These are phyloP conservation scores for Calonectria crousiana DNA, from an alignment of 2,329 filamentous ascomycete species.

Conservation along the genomic window DNA sequence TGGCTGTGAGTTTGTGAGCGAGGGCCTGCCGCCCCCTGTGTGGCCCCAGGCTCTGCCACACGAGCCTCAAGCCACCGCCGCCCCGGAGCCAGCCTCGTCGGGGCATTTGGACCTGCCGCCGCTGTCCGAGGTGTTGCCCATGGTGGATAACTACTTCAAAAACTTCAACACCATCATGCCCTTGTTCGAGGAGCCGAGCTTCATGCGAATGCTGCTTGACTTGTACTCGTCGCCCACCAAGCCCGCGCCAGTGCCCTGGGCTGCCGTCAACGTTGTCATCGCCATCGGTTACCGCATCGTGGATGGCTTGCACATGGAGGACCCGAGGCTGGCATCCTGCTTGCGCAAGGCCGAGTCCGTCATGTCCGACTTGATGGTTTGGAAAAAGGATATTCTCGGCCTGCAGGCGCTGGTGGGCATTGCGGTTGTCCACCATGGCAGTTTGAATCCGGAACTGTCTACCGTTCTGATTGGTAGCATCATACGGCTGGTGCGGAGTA, in stretches of 20 bases:
- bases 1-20: neutral
- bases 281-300: slow-evolving; percentile 46
- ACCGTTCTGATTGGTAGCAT: slow-evolving; percentile 49
- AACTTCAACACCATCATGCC: slow-evolving; percentile 43
- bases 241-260: slow-evolving; percentile 43
- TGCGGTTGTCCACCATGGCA: slow-evolving; percentile 48
- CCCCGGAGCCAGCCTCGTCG: neutral
- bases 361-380: slow-evolving; percentile 48
- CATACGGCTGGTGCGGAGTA: slow-evolving; percentile 47
- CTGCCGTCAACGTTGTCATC: slow-evolving; percentile 51
- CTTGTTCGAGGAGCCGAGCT: slow-evolving; percentile 49
- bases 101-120: slow-evolving; percentile 27
- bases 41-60: neutral
- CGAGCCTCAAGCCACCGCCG: neutral
- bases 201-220: slow-evolving; percentile 50
- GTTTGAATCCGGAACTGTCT: slow-evolving; percentile 46
- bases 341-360: slow-evolving; percentile 48
- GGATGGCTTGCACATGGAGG: slow-evolving; percentile 33
- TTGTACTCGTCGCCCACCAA: slow-evolving; percentile 43
- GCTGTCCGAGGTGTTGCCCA: slow-evolving; percentile 33
- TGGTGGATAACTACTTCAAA: slow-evolving; percentile 38
- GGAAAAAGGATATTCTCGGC: slow-evolving; percentile 47
- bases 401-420: slow-evolving; percentile 51
- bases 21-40: neutral
- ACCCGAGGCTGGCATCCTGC: slow-evolving; percentile 38